Evolutionary conservation across 257 asterid genomes (phyloP), one percentile per base, ranked within the genome.

Genomic region (Ilex asprella): DNA sequence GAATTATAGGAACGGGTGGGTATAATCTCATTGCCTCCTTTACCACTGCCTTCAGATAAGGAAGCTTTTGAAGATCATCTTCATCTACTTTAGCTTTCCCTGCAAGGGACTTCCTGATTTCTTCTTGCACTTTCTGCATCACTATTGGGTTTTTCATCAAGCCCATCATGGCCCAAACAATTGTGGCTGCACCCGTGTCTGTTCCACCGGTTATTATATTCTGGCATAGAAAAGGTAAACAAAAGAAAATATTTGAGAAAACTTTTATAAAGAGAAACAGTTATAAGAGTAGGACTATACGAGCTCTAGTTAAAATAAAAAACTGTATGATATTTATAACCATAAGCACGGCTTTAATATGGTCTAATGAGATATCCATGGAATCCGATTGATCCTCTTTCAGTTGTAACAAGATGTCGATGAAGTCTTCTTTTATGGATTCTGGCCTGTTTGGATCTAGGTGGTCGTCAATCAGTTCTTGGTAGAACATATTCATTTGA

Each of bases 141-240:
- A 31, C 56, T 1, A n/a, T 6, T 10, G 76, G 59, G 2, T 43
- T 55, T 56, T 31, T 65, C 65, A 71, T 71, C 47, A 71, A 29
- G 29, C 32, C 71, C 7, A 68, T 56, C 76, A 71, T 66, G 1
- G 63, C 58, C 76, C 76, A 71, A 16, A 54, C 39, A n/a, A 70
- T 11, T 32, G 58, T 12, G 2, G 67, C 50, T 5, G 63, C 73
- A 61, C 55, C 16, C 21, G 69, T 56, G 44, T 59, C 61, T 2
- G 72, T 67, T 30, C 66, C 72, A 2, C 61, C 72, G 13, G 60
- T 3, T 15, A 50, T 58, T 31, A 60, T 60, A 32, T 72, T 64
- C 76, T 46, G 71, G 7, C 27, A 10, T 31, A 7, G 41, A 16
- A 2, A 13, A 64, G 7, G 30, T 21, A 21, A 7, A 35, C 29